phyloP scores from a whole-genome alignment of 2,329 filamentous ascomycete species.

The Scedosporium dehoogii region DNA sequence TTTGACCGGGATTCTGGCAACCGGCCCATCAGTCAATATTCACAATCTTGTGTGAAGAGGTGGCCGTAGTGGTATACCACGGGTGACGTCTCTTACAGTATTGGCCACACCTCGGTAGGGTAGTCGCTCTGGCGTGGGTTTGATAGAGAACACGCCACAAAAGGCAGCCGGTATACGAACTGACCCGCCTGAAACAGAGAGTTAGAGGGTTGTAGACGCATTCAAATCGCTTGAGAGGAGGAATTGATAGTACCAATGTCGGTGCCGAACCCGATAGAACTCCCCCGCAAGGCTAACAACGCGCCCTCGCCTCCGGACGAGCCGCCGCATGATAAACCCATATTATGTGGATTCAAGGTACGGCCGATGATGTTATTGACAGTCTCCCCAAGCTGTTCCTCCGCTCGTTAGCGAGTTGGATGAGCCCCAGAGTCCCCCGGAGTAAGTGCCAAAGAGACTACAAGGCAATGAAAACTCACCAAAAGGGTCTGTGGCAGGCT shows the following conservation, averaged over 20 bases:
- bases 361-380: slow-evolving; percentile 24
- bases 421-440: too few species aligned
- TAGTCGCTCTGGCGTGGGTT: too few species aligned
- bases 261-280: slow-evolving; percentile 23
- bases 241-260: slow-evolving; percentile 18
- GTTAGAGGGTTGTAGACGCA: not conserved
- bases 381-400: slow-evolving; percentile 15
- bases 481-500: slow-evolving; percentile 15
- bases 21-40: not conserved
- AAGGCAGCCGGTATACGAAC: too few species aligned
- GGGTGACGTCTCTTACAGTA: too few species aligned
- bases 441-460: not conserved
- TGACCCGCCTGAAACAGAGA: not conserved
- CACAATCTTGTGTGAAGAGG: not conserved
- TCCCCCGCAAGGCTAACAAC: slow-evolving; percentile 22
- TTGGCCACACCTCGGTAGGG: too few species aligned
- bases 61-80: not conserved
- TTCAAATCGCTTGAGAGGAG: not conserved
- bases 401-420: not conserved
- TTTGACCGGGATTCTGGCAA: too few species aligned
- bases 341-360: slow-evolving; percentile 24
- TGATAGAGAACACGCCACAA: too few species aligned
- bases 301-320: slow-evolving; percentile 27
- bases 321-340: slow-evolving; percentile 21
- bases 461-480: not conserved